These are phyloP conservation scores for Solanum tacnaense DNA, from an alignment of 257 asterid genomes.

Conservation along the genomic window DNA sequence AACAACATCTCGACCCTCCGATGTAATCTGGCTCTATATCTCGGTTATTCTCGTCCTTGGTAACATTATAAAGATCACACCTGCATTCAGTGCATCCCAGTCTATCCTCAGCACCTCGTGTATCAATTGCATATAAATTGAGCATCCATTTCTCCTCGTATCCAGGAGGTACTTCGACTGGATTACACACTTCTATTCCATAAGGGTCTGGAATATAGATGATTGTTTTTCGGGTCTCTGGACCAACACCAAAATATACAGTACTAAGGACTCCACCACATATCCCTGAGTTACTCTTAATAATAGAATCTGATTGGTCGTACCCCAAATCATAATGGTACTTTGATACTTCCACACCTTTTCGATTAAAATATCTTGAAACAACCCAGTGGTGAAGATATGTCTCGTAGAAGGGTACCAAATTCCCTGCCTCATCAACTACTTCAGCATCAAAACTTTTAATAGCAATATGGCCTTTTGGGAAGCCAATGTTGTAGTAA, in stretches of 20 bases:
- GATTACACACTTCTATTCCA: slow-evolving; percentile 29
- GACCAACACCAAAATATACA: slow-evolving; percentile 27
- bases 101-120: not conserved
- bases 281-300: slow-evolving; percentile 11
- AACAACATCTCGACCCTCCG: no score
- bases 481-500: slow-evolving; percentile 18
- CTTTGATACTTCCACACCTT: not conserved
- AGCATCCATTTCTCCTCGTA: slow-evolving; percentile 27
- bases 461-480: slow-evolving; percentile 29
- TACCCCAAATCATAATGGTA: not conserved
- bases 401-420: slow-evolving; percentile 21
- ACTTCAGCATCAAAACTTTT: slow-evolving; percentile 25
- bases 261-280: slow-evolving; percentile 5
- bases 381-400: slow-evolving; percentile 31
- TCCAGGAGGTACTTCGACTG: slow-evolving; percentile 7
- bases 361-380: slow-evolving; percentile 5
- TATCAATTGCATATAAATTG: slow-evolving; percentile 27
- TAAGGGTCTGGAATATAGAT: slow-evolving; percentile 24
- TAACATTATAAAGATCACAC: no score
- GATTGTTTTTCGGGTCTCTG: slow-evolving; percentile 24
- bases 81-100: no score
- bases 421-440: slow-evolving; percentile 21
- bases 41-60: no score
- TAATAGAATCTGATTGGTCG: not conserved
- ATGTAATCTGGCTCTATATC: no score